These are phyloP conservation scores for Lachnellula arida DNA, from an alignment of 2,329 filamentous ascomycete genomes.

Conservation along the genomic window DNA sequence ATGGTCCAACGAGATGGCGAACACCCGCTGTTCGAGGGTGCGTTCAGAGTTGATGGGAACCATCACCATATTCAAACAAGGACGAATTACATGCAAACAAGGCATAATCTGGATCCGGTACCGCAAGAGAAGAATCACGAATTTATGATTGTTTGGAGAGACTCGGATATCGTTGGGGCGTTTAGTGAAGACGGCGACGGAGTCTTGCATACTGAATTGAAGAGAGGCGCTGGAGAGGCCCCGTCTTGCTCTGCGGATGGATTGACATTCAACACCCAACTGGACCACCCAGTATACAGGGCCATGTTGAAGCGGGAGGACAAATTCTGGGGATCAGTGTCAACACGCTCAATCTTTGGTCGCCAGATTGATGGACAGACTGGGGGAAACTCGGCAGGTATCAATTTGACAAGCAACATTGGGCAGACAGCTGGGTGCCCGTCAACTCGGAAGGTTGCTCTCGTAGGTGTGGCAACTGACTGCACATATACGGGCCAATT, in stretches of 20 bases:
- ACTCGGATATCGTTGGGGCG: slow-evolving; percentile 67
- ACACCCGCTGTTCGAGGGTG: slow-evolving; percentile 81
- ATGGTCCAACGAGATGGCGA: slow-evolving; percentile 71
- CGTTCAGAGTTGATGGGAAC: slow-evolving; percentile 75
- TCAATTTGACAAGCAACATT: slow-evolving; percentile 74
- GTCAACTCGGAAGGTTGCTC: slow-evolving; percentile 80
- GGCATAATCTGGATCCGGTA: slow-evolving; percentile 65
- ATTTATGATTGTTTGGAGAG: slow-evolving; percentile 86
- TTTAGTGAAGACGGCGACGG: slow-evolving; percentile 38
- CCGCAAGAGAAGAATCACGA: slow-evolving; percentile 52
- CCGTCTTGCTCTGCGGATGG: slow-evolving; percentile 67
- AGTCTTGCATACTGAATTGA: slow-evolving; percentile 43
- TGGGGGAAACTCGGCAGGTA: slow-evolving; percentile 70
- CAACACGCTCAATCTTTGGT: slow-evolving; percentile 65
- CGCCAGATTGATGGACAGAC: slow-evolving; percentile 65
- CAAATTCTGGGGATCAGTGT: slow-evolving; percentile 54
- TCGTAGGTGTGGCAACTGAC: slow-evolving; percentile 89
- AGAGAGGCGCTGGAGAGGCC: slow-evolving; percentile 28
- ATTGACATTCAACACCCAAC: slow-evolving; percentile 73
- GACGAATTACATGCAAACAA: slow-evolving; percentile 68
- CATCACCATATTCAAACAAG: slow-evolving; percentile 82
- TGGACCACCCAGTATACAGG: slow-evolving; percentile 63
- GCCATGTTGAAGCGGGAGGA: slow-evolving; percentile 43
- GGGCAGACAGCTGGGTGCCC: slow-evolving; percentile 83
- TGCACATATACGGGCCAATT: slow-evolving; percentile 80